A percentile compares a stretch with the other conserved stretches of the same genome.
Evolutionary conservation across 352 stramenopile genomes (phyloP).

Genomic region (Paralagenidium karlingii): DNA sequence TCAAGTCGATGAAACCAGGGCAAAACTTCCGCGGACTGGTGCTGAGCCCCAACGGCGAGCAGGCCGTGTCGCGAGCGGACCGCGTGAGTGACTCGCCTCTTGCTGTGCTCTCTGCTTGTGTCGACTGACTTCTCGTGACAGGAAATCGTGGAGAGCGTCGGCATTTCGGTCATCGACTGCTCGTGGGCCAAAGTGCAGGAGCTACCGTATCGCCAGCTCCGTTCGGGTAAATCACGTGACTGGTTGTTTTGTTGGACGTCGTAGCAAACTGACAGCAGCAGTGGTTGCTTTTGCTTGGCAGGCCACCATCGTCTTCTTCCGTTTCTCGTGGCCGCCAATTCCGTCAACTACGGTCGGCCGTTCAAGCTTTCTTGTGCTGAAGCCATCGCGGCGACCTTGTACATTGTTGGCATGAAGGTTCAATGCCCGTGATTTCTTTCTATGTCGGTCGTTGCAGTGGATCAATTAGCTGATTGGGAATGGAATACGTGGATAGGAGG

Average conservation of each 20-base stretch:
- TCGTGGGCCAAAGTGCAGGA: slow-evolving; percentile 95
- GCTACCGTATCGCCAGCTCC: slow-evolving; percentile 92
- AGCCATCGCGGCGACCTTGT: slow-evolving; percentile 94
- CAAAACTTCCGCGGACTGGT: slow-evolving; percentile 91
- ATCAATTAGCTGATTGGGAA: background rate
- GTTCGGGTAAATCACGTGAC: no score
- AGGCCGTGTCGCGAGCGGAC: slow-evolving; percentile 87
- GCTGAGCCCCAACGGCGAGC: slow-evolving; percentile 84
- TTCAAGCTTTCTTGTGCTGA: slow-evolving; percentile 96
- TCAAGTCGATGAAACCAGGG: slow-evolving; percentile 88
- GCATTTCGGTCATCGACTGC: slow-evolving; percentile 95
- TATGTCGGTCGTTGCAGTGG: background rate
- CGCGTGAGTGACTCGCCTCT: slow-evolving; percentile 8
- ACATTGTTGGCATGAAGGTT: slow-evolving; percentile 87
- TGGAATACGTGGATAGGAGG: slow-evolving; percentile 22
- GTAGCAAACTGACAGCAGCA: no score
- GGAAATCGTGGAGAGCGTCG: slow-evolving; percentile 60
- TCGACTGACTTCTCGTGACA: slow-evolving; percentile 1
- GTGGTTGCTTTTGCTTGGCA: no score
- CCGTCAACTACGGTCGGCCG: slow-evolving; percentile 97
- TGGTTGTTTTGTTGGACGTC: no score
- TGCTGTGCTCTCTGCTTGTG: background rate
- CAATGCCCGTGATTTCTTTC: background rate
- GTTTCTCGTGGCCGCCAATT: slow-evolving; percentile 97
- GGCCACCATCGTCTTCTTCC: slow-evolving; percentile 93